Conservation (phyloP, 176 grass and related monocot genomes). For the Thinopyrum elongatum region DNA sequence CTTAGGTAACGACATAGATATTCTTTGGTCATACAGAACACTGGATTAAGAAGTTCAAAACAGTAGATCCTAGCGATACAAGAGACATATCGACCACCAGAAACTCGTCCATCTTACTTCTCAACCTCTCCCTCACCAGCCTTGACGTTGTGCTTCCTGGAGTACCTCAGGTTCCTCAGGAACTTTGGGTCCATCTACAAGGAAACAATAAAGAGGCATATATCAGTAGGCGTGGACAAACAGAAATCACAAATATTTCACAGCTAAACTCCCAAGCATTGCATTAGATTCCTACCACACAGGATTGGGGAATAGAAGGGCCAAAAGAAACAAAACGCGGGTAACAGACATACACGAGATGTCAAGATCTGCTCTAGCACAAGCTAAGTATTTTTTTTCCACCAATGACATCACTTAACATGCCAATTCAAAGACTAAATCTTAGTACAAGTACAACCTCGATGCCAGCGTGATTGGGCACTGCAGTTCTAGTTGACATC, state of each 20-base stretch:
- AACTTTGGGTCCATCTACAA: constrained; percentile 77
- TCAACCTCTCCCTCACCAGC: constrained; percentile 30
- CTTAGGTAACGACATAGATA: background rate
- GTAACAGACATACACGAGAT: background rate
- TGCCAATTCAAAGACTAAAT: background rate
- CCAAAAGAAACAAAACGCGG: background rate
- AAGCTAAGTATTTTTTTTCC: background rate
- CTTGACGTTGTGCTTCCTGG: constrained; percentile 67
- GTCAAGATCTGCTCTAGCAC: background rate
- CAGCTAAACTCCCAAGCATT: background rate
- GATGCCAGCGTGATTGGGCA: background rate
- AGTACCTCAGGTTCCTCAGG: constrained; percentile 75
- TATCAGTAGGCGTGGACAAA: background rate
- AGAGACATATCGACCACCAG: background rate
- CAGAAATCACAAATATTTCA: too few species aligned
- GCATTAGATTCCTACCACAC: too few species aligned
- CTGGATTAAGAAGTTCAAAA: constrained; percentile 17
- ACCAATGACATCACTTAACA: background rate
- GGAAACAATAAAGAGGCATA: background rate
- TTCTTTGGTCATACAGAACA: constrained; percentile 22
- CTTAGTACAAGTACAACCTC: background rate
- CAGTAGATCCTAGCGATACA: constrained; percentile 30
- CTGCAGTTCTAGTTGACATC: background rate
- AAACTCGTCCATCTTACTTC: constrained; percentile 33
- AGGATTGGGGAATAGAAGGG: background rate